Evolutionary conservation across 2,329 filamentous ascomycete species (phyloP), one percentile per base, ranked within the genome.

Genomic region (Phyllosticta citribraziliensis): DNA sequence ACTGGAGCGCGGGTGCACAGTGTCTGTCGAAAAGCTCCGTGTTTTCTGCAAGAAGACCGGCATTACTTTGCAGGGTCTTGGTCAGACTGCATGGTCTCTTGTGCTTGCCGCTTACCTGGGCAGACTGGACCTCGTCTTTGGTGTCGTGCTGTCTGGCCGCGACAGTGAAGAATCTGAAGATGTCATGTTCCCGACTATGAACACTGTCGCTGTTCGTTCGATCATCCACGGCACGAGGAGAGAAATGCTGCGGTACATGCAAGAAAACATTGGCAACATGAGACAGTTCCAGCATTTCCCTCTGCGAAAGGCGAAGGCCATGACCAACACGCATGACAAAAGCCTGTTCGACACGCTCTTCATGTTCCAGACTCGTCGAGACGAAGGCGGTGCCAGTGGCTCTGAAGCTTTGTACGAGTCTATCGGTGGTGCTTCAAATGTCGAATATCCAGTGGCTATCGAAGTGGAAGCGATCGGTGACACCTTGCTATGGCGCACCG

Each of bases 141-240:
- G 93, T 0, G 83, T 89, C 0, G 87, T 97, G 1, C 78, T 96
- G 12, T 91, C 91, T 0, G 92, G 93, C 17, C 83, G 93, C n/a
- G 89, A 94, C 61, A 85, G 84, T 10, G 86, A 88, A 54, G 81
- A 83, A 17, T 82, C 84, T 0, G 82, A 88, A 52, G 73, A 82
- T 25, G 73, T 93, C 12, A 79, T 92, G 69, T 97, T 96, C 67
- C 93, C 92, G 0, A 90, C 88, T 0, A 96, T 97, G 89, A 97
- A 96, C 69, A 96, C 92, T 0, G 85, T 96, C 0, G 83, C 88
- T 0, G 79, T 96, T 8, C 82, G 91, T 11, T 82, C 82, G 1
- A 79, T 92, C 2, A 71, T 96, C 2, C 88, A 94, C 66, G 89
- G 89, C 1, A 84, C 80, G 0, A 75, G 82, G 0, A 65, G 72